These are phyloP conservation scores for Citeromyces nyonsensis DNA, from an alignment of 805 yeast species.

Conservation along the genomic window DNA sequence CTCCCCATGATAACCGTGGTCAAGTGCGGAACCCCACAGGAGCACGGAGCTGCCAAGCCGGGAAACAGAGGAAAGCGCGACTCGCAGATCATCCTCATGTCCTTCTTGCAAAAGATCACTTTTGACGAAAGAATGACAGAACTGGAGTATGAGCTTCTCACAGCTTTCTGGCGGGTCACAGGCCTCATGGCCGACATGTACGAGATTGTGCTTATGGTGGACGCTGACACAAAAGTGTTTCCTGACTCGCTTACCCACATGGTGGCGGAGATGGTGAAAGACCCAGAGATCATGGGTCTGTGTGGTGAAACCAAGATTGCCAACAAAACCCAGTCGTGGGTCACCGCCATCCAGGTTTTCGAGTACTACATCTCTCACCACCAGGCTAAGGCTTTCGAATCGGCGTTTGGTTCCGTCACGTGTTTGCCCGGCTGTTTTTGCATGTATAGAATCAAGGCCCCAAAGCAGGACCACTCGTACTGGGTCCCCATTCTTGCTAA, in stretches of 20 bases:
- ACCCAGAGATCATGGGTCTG: conserved; percentile 78
- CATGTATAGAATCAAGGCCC: conserved; percentile 82
- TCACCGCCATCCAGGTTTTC: conserved; percentile 84
- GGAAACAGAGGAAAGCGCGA: conserved; percentile 96
- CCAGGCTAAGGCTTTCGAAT: conserved; percentile 86
- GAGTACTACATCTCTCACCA: conserved; percentile 91
- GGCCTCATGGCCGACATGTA: conserved; percentile 76
- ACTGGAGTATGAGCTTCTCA: conserved; percentile 65
- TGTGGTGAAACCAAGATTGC: conserved; percentile 93
- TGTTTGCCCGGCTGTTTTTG: conserved; percentile 94
- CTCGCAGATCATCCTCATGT: conserved; percentile 83
- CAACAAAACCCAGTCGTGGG: conserved; percentile 75
- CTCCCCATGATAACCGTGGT: conserved; percentile 70
- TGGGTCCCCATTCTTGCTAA: conserved; percentile 93
- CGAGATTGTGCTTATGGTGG: conserved; percentile 81
- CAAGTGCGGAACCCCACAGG: conserved; percentile 80
- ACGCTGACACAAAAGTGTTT: conserved; percentile 82
- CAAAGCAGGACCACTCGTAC: conserved; percentile 61
- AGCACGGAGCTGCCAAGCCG: conserved; percentile 56
- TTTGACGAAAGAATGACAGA: conserved; percentile 93
- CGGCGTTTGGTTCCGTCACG: conserved; percentile 90
- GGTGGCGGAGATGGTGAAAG: conserved; percentile 80
- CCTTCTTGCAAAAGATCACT: conserved; percentile 73
- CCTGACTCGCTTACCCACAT: conserved; percentile 84
- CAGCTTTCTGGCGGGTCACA: conserved; percentile 65